Evolutionary conservation across 805 yeast genomes (phyloP), one percentile per base, ranked within the genome.

Genomic region (Candida taoyuanica): DNA sequence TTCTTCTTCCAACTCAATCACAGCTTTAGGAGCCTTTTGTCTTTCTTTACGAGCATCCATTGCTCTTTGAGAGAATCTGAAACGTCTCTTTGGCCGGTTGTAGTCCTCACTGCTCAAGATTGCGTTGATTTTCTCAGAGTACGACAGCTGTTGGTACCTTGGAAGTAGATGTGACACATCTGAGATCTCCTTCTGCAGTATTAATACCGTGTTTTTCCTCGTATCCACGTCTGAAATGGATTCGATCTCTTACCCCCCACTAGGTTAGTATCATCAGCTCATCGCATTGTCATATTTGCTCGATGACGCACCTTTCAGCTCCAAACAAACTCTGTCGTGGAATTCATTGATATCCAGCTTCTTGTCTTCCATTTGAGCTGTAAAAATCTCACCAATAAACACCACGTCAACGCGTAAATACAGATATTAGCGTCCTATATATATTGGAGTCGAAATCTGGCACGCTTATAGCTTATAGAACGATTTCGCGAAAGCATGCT

Each of bases 101-200:
- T 27, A 12, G 3, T 34, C 39, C 9, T 36, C 33, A 12, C 33
- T 13, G 7, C 38, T 42, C 13, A 46, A 26, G 12, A 45, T 25
- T 3, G 34, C 6, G 8, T 38, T 33, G 3, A 50, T 28, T 21
- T 45, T 42, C 8, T 44, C 47, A 5, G 52, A 45, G 30, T 53
- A 54, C 0, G 49, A 34, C 5, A 44, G 41, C 24, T 46, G 50
- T 21, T 51, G 53, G 31, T 54, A 50, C 4, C 33, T 29, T 3
- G 58, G 56, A 3, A 54, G 36, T 4, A 44, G 13, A 29, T 54
- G 56, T 0, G 47, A 32, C 3, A 49, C 34, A 12, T 36, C 24
- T 18, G 45, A 51, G 3, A 54, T 33, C 11, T 43, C 33, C 7
- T 32, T 31, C 31, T 46, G 45, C 8, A 54, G 31, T 8, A 13